phyloP scores from a whole-genome alignment of 2,329 filamentous ascomycete genomes.

The Triangularia setosa region DNA sequence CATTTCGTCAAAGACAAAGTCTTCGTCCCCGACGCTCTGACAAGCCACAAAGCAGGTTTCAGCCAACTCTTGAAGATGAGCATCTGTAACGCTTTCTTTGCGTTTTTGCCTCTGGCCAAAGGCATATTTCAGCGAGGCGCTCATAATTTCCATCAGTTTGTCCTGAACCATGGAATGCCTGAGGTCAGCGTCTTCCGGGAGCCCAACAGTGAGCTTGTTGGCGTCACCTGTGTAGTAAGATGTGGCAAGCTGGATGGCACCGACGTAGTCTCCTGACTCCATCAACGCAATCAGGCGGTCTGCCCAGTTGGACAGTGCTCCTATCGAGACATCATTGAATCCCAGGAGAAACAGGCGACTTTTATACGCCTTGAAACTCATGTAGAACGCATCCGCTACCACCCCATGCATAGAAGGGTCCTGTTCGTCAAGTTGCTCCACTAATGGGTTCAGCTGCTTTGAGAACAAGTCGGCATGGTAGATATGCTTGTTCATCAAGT shows the following conservation, averaged over 20 bases:
- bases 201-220: slow-evolving; percentile 90
- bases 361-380: slow-evolving; percentile 96
- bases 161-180: slow-evolving; percentile 81
- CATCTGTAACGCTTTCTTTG: slow-evolving; percentile 43
- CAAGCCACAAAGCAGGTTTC: slow-evolving; percentile 82
- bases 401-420: slow-evolving; percentile 91
- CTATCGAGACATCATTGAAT: slow-evolving; percentile 90
- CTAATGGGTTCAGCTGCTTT: slow-evolving; percentile 73
- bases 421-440: slow-evolving; percentile 84
- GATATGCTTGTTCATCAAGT: slow-evolving; percentile 86
- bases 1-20: slow-evolving; percentile 86
- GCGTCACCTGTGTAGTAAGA: slow-evolving; percentile 87
- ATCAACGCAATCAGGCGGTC: slow-evolving; percentile 89
- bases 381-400: slow-evolving; percentile 94
- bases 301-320: slow-evolving; percentile 93
- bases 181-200: slow-evolving; percentile 75
- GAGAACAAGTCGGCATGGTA: slow-evolving; percentile 91
- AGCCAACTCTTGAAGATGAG: slow-evolving; percentile 71
- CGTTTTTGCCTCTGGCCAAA: slow-evolving; percentile 64
- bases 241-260: slow-evolving; percentile 83
- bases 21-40: slow-evolving; percentile 68
- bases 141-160: slow-evolving; percentile 89
- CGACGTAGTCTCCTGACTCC: slow-evolving; percentile 95
- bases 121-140: slow-evolving; percentile 83
- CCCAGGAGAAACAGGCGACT: slow-evolving; percentile 87